A percentile compares a stretch with the other conserved stretches of the same genome.
Conservation (phyloP, 2,329 filamentous ascomycete species). For the Cytospora schulzeri region DNA sequence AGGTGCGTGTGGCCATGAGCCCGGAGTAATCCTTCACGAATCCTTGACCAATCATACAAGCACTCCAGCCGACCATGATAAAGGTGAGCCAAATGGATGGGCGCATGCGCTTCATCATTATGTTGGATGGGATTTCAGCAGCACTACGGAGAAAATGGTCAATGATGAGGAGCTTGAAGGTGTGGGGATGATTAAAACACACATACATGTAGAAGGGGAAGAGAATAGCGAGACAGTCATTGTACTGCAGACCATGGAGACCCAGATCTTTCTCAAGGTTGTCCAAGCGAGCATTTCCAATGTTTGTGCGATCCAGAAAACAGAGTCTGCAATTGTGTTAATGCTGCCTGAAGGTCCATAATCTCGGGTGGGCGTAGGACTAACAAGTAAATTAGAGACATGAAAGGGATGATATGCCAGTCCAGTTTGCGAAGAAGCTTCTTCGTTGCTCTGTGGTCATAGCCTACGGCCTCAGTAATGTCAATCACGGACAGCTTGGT, state of each 20-base stretch:
- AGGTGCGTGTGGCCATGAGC: constrained; percentile 54
- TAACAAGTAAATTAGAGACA: constrained; percentile 59
- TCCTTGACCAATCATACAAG: constrained; percentile 44
- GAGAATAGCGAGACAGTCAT: constrained; percentile 52
- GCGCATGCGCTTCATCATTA: constrained; percentile 56
- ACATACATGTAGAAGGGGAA: constrained; percentile 53
- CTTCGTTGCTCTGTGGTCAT: constrained; percentile 45
- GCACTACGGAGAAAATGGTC: background rate
- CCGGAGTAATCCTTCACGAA: constrained; percentile 52
- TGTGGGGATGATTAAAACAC: too few relatives aligned
- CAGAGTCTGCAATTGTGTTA: constrained; percentile 15
- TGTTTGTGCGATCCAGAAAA: constrained; percentile 53
- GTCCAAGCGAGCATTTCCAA: constrained; percentile 45
- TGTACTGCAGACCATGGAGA: constrained; percentile 28
- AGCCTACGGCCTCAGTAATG: constrained; percentile 24
- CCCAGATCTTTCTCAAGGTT: constrained; percentile 38
- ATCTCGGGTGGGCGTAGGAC: fast-evolving
- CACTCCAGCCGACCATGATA: constrained; percentile 47
- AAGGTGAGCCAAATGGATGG: constrained; percentile 55
- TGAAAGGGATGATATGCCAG: constrained; percentile 59
- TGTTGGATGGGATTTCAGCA: constrained; percentile 56
- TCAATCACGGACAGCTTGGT: constrained; percentile 1
- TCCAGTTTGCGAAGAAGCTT: constrained; percentile 56
- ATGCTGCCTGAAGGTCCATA: background rate
- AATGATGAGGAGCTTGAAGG: background rate